Evolutionary conservation across 768 basidiomycete genomes (phyloP).

Genomic region (Termitomyces sp.): DNA sequence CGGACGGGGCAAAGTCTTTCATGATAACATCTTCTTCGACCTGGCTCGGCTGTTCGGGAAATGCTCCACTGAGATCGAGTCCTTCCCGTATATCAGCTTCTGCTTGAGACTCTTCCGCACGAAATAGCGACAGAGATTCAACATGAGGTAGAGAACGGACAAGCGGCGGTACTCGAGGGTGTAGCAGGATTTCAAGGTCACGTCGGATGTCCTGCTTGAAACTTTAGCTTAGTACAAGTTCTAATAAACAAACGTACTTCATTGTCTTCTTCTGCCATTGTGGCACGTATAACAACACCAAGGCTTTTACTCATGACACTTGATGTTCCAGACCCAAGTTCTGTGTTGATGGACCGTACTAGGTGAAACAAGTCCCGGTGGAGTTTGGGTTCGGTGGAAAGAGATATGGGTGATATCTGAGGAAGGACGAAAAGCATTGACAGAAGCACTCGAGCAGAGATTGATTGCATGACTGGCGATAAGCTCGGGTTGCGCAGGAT

Average conservation of each 20-base stretch:
- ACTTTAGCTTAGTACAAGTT: neutral
- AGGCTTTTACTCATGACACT: slow-evolving; percentile 58
- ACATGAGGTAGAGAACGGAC: slow-evolving; percentile 62
- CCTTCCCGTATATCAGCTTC: slow-evolving; percentile 44
- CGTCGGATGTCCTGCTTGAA: slow-evolving; percentile 20
- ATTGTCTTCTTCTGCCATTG: slow-evolving; percentile 7
- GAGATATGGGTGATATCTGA: slow-evolving; percentile 45
- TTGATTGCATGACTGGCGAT: slow-evolving; percentile 47
- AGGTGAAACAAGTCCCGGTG: slow-evolving; percentile 38
- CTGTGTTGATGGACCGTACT: slow-evolving; percentile 43
- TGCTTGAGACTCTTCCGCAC: slow-evolving; percentile 59
- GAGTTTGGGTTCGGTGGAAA: slow-evolving; percentile 49
- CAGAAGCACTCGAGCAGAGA: slow-evolving; percentile 53
- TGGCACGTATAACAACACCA: slow-evolving; percentile 40
- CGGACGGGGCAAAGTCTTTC: slow-evolving; percentile 14
- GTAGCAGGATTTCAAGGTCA: slow-evolving; percentile 59
- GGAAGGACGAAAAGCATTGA: slow-evolving; percentile 54
- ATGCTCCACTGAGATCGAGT: slow-evolving; percentile 28
- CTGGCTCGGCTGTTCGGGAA: slow-evolving; percentile 4
- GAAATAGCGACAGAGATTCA: slow-evolving; percentile 57
- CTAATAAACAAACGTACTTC: slow-evolving; percentile 9
- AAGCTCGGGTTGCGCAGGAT: slow-evolving; percentile 49
- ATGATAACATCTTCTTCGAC: slow-evolving; percentile 22
- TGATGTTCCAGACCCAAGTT: slow-evolving; percentile 49
- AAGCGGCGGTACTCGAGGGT: slow-evolving; percentile 76